These are phyloP conservation scores for Lignosus rhinocerotis DNA, from an alignment of 1,284 basidiomycete species.

Conservation along the genomic window DNA sequence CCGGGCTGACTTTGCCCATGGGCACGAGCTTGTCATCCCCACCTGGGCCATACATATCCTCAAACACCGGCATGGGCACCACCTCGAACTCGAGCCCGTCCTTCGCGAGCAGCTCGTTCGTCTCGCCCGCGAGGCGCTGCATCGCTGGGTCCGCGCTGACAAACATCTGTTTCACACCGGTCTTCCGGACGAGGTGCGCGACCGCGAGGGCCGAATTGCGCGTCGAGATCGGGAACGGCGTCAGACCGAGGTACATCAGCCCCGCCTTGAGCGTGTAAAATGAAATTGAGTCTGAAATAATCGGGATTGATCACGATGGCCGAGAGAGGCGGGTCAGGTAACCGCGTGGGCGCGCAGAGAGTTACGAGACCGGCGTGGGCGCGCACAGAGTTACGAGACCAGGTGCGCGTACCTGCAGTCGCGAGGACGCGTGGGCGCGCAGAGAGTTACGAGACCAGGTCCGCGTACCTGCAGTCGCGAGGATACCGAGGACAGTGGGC, in stretches of 20 bases:
- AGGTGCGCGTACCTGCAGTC: conserved; percentile 24
- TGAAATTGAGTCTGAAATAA: conserved; percentile 31
- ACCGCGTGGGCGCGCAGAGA: no score
- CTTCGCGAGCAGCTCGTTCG: conserved; percentile 11
- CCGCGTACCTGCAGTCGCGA: conserved; percentile 25
- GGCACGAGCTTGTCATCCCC: conserved; percentile 17
- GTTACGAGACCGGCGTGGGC: no score
- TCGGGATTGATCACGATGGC: no score
- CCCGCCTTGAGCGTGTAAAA: conserved; percentile 31
- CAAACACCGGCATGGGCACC: conserved; percentile 23
- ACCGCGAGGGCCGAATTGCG: conserved; percentile 41
- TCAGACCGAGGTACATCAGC: conserved; percentile 29
- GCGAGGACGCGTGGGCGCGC: conserved; percentile 30
- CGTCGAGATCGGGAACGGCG: conserved; percentile 39
- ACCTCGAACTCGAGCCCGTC: conserved; percentile 15
- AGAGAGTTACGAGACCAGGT: no score
- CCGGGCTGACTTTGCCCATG: conserved; percentile 11
- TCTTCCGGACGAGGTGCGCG: conserved; percentile 37
- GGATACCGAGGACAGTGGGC: conserved; percentile 24
- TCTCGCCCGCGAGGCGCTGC: conserved; percentile 18
- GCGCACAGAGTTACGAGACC: no score
- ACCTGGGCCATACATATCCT: conserved; percentile 22
- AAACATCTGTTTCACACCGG: conserved; percentile 29
- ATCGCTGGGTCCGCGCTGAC: conserved; percentile 26
- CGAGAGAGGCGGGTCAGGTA: no score